Evolutionary conservation across 768 basidiomycete genomes (phyloP).

Genomic region (Hortiboletus campestris): DNA sequence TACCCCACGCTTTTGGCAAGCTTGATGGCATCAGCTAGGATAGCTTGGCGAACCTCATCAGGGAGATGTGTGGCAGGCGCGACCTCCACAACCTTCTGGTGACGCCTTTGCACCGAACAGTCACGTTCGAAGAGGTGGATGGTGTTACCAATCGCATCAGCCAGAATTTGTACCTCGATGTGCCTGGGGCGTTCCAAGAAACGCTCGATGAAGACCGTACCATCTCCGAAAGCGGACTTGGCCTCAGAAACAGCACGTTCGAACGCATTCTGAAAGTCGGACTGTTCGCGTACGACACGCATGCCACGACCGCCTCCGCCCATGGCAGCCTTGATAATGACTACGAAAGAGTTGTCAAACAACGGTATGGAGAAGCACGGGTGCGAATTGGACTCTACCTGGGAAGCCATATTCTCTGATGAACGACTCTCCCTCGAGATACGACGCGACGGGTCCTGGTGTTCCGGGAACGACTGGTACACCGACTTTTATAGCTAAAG

Average conservation of each 20-base stretch:
- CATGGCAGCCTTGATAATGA: conserved; percentile 99
- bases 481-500: conserved; percentile 77
- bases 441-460: conserved; percentile 84
- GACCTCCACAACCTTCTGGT: conserved; percentile 99
- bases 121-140: conserved; percentile 99
- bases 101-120: conserved; percentile 95
- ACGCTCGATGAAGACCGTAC: conserved; percentile 98
- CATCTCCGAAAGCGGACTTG: conserved; percentile 95
- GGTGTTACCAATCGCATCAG: conserved; percentile 88
- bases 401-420: conserved; percentile 97
- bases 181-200: conserved; percentile 96
- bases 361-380: conserved; percentile 3
- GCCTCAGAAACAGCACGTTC: conserved; percentile 94
- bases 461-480: conserved; percentile 99
- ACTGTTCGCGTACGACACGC: conserved; percentile 95
- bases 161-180: conserved; percentile 95
- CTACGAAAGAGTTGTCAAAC: conserved; percentile 36
- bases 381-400: conserved; percentile 40
- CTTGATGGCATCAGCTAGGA: conserved; percentile 89
- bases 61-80: conserved; percentile 94
- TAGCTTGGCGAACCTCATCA: conserved; percentile 86
- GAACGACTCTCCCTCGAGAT: conserved; percentile 80
- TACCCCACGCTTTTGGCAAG: conserved; percentile 92
- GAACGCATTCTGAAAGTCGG: conserved; percentile 86
- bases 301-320: conserved; percentile 98